Conservation (phyloP, 129 eudicot genomes). For the Flaveria sonorensis region DNA sequence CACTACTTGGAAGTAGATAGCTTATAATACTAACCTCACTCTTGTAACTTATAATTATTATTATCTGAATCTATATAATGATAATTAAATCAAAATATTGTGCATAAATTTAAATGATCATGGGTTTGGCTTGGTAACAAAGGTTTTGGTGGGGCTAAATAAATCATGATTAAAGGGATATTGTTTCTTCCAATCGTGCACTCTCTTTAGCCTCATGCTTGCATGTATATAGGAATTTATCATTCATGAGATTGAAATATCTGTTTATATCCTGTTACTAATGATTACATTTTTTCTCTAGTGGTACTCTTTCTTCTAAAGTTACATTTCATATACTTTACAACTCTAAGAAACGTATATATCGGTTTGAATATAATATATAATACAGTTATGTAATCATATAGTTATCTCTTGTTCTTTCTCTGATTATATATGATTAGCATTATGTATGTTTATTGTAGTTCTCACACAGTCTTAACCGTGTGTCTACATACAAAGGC, state of each 20-base stretch:
- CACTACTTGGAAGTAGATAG: neutral
- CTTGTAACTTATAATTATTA: neutral
- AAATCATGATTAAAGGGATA: constrained; percentile 28
- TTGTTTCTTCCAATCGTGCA: constrained; percentile 30
- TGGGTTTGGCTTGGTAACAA: constrained; percentile 36
- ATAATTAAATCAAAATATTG: neutral
- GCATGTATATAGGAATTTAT: constrained; percentile 6
- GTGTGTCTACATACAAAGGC: neutral
- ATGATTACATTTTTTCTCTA: constrained; percentile 9
- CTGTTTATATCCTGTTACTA: neutral
- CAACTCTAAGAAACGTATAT: neutral
- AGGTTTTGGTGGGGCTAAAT: constrained; percentile 29
- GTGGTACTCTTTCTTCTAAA: neutral
- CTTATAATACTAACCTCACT: neutral
- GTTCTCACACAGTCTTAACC: neutral
- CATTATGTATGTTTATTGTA: neutral
- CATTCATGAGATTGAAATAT: constrained; percentile 16
- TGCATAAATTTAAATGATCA: constrained; percentile 1
- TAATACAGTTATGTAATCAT: neutral
- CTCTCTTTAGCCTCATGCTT: constrained; percentile 38
- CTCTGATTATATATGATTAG: neutral
- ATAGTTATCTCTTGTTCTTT: neutral
- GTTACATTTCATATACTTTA: neutral
- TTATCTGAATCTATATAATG: neutral
- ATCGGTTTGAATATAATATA: neutral